phyloP scores from a whole-genome alignment of 2,329 filamentous ascomycete species.

The Aspergillus ochraceoroseus region DNA sequence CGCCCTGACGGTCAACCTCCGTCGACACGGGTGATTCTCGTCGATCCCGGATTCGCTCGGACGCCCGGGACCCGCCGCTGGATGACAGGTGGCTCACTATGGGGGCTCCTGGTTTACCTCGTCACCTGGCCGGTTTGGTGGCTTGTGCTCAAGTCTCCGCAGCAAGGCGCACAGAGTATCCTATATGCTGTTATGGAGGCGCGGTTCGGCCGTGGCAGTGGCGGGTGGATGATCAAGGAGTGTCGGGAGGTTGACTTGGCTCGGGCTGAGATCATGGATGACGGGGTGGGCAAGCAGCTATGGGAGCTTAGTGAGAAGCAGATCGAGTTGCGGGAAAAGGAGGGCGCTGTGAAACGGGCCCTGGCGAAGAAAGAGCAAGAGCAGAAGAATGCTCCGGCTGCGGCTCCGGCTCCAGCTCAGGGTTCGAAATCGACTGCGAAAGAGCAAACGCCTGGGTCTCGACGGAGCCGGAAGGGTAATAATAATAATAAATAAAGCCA shows the following conservation, averaged over 20 bases:
- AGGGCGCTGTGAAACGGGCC: slow-evolving; percentile 61
- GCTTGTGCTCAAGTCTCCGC: slow-evolving; percentile 78
- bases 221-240: slow-evolving; percentile 79
- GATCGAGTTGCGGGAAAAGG: slow-evolving; percentile 75
- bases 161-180: slow-evolving; percentile 80
- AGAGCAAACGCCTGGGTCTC: slow-evolving; percentile 36
- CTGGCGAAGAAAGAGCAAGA: slow-evolving; percentile 52
- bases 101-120: slow-evolving; percentile 73
- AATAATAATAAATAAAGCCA: slow-evolving; percentile 9
- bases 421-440: slow-evolving; percentile 15
- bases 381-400: slow-evolving; percentile 23
- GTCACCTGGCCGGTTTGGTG: slow-evolving; percentile 75
- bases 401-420: slow-evolving; percentile 1
- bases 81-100: slow-evolving; percentile 77
- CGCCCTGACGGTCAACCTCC: slow-evolving; percentile 76
- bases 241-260: slow-evolving; percentile 71
- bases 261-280: slow-evolving; percentile 69
- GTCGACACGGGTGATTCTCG: slow-evolving; percentile 77
- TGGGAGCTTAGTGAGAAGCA: slow-evolving; percentile 87
- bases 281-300: slow-evolving; percentile 72
- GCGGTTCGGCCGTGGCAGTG: slow-evolving; percentile 58
- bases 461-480: slow-evolving; percentile 37
- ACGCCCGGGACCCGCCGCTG: slow-evolving; percentile 85
- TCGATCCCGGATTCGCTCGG: slow-evolving; percentile 78
- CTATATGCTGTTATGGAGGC: slow-evolving; percentile 81